Conservation (phyloP, 179 eudicot species). For the Drosera spatulata region DNA sequence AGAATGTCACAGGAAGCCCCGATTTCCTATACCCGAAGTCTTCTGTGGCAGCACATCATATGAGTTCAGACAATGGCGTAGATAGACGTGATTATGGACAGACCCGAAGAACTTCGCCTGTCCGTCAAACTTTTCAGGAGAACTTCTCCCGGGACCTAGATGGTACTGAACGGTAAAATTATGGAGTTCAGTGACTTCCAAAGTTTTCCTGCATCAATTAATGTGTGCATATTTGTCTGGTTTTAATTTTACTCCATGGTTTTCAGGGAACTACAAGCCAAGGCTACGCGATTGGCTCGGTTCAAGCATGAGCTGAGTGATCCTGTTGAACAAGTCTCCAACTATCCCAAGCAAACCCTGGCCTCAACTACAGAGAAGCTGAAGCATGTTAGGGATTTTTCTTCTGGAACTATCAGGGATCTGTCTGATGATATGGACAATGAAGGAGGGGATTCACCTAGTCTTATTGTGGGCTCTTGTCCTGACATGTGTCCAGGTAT, state of each 20-base stretch:
- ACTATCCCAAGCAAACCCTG: constrained; percentile 20
- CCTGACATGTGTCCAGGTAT: constrained; percentile 99
- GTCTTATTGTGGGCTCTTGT: constrained; percentile 66
- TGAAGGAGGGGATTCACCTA: constrained; percentile 44
- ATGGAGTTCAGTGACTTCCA: neutral
- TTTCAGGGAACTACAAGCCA: constrained; percentile 74
- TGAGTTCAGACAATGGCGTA: constrained; percentile 22
- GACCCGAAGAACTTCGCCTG: constrained; percentile 16
- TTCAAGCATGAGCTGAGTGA: constrained; percentile 64
- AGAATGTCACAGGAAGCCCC: constrained; percentile 15
- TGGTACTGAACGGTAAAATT: constrained; percentile 33
- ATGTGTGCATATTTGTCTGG: neutral
- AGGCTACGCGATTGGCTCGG: constrained; percentile 88
- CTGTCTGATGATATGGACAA: constrained; percentile 30
- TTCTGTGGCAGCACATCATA: constrained; percentile 22
- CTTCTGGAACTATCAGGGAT: constrained; percentile 31
- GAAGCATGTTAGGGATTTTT: constrained; percentile 19
- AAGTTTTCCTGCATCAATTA: constrained; percentile 1
- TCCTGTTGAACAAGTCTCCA: constrained; percentile 26
- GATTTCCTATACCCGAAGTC: constrained; percentile 18
- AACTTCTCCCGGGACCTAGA: constrained; percentile 25
- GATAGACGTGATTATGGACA: constrained; percentile 7
- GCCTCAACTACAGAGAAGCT: constrained; percentile 29
- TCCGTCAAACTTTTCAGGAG: constrained; percentile 28
- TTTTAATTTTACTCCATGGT: neutral